Base-by-base conservation (phyloP, 768 basidiomycete species). In the Epithele typhae region DNA sequence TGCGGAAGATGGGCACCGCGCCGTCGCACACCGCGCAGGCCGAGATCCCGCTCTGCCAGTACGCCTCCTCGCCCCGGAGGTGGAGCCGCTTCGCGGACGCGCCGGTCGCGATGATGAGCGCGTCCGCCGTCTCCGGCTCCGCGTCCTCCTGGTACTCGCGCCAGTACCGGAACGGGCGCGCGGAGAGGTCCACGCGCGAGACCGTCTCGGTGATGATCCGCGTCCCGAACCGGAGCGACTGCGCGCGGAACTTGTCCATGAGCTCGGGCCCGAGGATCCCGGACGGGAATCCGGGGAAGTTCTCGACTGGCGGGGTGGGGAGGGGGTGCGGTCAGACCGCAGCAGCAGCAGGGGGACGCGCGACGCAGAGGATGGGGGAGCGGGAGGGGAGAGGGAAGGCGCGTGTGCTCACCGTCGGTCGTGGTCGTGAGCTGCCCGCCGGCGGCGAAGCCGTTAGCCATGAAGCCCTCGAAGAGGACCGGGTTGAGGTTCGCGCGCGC, bases 21-120 rank as follows among this genome's bases (percentile, higher is more conserved):
- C 95, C 96, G 64, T 99, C 95, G 58, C 95, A 99, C 3, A 99
- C 95, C 3, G 96, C 96, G 66, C 96, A 99, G 10, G 96, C 96
- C 49, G 87, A 91, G 65, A 99, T 98, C 43, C 96, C 96, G 53
- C 87, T 92, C 66, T 99, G 94, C 96, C 96, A 99, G 65, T 99
- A 99, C 0, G 77, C 85, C 22, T 90, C 79, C 68, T 99, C 96
- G 25, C 96, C 96, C 43, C 83, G 87, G 36, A 99, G 75, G 34
- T 83, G 82, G n/a, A n/a, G n/a, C n/a, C n/a, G n/a, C n/a, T n/a
- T n/a, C n/a, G n/a, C n/a, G n/a, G n/a, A n/a, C n/a, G 45, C 96
- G 52, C 96, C 96, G 7, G 96, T 99, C 8, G 96, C 96, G 46
- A 99, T 83, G 62, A 99, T 98, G 52, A 99, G 71, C 1, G 92